Percentiles rank a stretch among this genome's conserved stretches.
Conservation (phyloP, 176 grass and related monocot genomes). For the Rhynchospora tenuis region DNA sequence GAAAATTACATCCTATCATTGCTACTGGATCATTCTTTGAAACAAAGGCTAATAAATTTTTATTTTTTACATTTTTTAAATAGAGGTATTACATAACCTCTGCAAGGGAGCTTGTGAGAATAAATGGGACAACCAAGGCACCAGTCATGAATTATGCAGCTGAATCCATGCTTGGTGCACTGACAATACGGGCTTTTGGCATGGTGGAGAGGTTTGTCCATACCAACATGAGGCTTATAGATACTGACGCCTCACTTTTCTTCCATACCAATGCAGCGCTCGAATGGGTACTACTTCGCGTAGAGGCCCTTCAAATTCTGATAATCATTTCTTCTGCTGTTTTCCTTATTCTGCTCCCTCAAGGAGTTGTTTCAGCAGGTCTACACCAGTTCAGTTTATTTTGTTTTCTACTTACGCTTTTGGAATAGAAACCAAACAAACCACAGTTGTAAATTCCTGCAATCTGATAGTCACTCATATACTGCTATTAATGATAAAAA, state of each 20-base stretch:
- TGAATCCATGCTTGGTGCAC: slow-evolving; percentile 76
- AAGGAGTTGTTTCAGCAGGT: slow-evolving; percentile 57
- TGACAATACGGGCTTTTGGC: slow-evolving; percentile 74
- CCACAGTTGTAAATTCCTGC: background rate
- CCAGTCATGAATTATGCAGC: slow-evolving; percentile 69
- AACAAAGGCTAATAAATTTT: background rate
- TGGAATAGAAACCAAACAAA: background rate
- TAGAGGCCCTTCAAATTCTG: slow-evolving; percentile 69
- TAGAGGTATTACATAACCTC: slow-evolving; percentile 92
- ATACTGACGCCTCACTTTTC: slow-evolving; percentile 60
- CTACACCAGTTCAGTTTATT: background rate
- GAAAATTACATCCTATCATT: background rate
- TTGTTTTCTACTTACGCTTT: background rate
- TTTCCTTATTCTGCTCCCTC: slow-evolving; percentile 47
- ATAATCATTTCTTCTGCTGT: slow-evolving; percentile 55
- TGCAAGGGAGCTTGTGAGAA: slow-evolving; percentile 76
- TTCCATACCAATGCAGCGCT: slow-evolving; percentile 81
- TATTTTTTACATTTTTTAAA: background rate
- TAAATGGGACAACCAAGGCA: slow-evolving; percentile 84
- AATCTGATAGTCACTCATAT: background rate
- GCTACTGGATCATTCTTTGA: background rate
- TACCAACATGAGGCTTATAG: slow-evolving; percentile 60
- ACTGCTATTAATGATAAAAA: background rate
- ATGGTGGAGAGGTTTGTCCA: slow-evolving; percentile 59
- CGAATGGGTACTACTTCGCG: slow-evolving; percentile 72